A percentile compares a stretch with the other conserved stretches of the same genome.
phyloP scores from a whole-genome alignment of 2,329 filamentous ascomycete genomes.

The Hawksworthiomyces lignivorus region DNA sequence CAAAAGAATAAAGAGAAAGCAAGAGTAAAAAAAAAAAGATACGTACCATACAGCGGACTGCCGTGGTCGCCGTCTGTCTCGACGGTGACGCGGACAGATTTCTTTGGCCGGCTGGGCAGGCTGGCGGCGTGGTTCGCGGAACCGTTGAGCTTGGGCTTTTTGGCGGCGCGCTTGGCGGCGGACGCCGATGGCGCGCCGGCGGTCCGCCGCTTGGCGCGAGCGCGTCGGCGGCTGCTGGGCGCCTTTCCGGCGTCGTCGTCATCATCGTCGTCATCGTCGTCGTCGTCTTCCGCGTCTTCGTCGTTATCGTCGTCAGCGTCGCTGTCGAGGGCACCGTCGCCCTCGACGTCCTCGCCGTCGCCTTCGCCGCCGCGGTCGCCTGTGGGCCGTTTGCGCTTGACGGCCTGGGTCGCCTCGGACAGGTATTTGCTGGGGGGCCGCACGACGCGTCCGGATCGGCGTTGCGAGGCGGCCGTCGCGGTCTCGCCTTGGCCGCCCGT shows the following conservation, averaged over 20 bases:
- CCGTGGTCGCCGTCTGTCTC: conserved; percentile 44
- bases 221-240: conserved; percentile 31
- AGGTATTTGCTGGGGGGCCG: conserved; percentile 53
- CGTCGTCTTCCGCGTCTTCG: conserved; percentile 24
- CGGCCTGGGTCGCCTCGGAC: conserved; percentile 39
- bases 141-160: conserved; percentile 59
- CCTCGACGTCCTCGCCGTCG: conserved; percentile 32
- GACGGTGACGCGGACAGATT: conserved; percentile 44
- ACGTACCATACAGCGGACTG: conserved; percentile 48
- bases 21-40: background rate
- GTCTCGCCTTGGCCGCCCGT: conserved; percentile 6
- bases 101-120: conserved; percentile 48
- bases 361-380: conserved; percentile 28
- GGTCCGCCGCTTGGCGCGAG: conserved; percentile 16
- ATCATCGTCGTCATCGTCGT: conserved; percentile 22
- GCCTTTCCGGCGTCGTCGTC: conserved; percentile 1
- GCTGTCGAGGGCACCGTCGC: conserved; percentile 22
- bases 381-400: conserved; percentile 49
- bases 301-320: conserved; percentile 34
- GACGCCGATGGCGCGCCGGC: conserved; percentile 19
- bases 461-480: conserved; percentile 48
- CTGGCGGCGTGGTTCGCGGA: conserved; percentile 33
- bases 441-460: conserved; percentile 62
- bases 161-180: conserved; percentile 52
- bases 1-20: background rate